Evolutionary conservation across 2,329 filamentous ascomycete genomes (phyloP).

Genomic region (Scopulariopsis brevicaulis): DNA sequence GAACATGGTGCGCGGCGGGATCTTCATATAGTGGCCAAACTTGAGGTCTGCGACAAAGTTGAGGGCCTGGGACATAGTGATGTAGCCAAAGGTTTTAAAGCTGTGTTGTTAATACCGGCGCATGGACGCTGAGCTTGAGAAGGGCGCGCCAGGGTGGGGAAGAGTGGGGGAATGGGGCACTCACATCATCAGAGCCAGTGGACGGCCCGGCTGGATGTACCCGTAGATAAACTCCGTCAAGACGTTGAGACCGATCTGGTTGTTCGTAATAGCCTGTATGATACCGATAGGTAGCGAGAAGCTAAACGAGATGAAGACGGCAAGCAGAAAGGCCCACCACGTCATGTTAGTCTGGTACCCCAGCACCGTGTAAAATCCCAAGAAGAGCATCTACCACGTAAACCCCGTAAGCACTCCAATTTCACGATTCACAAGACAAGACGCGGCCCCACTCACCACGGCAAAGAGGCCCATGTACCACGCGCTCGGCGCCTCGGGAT

Average conservation of each 20-base stretch:
- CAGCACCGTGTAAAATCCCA: conserved; percentile 43
- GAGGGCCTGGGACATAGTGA: conserved; percentile 54
- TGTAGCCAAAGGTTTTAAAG: conserved; percentile 53
- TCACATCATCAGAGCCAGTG: conserved; percentile 59
- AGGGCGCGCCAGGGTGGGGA: neutral
- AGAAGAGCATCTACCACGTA: conserved; percentile 31
- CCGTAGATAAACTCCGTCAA: conserved; percentile 65
- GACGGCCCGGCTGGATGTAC: conserved; percentile 63
- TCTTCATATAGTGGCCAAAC: conserved; percentile 65
- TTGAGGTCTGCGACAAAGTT: conserved; percentile 57
- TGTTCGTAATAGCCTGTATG: conserved; percentile 58
- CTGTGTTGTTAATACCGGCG: conserved; percentile 18
- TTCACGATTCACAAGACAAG: neutral
- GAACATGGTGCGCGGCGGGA: conserved; percentile 56
- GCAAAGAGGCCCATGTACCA: conserved; percentile 50
- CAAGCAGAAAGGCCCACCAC: conserved; percentile 63
- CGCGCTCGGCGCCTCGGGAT: conserved; percentile 51
- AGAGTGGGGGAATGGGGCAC: neutral
- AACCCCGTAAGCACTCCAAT: neutral
- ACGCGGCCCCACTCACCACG: conserved; percentile 26
- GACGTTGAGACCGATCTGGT: conserved; percentile 63
- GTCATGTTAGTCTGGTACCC: conserved; percentile 55
- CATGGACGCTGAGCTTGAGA: neutral
- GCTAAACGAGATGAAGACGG: conserved; percentile 49
- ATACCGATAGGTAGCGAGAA: conserved; percentile 60